Conservation (phyloP, 2,329 filamentous ascomycete species). For the Aspergillus persii region DNA sequence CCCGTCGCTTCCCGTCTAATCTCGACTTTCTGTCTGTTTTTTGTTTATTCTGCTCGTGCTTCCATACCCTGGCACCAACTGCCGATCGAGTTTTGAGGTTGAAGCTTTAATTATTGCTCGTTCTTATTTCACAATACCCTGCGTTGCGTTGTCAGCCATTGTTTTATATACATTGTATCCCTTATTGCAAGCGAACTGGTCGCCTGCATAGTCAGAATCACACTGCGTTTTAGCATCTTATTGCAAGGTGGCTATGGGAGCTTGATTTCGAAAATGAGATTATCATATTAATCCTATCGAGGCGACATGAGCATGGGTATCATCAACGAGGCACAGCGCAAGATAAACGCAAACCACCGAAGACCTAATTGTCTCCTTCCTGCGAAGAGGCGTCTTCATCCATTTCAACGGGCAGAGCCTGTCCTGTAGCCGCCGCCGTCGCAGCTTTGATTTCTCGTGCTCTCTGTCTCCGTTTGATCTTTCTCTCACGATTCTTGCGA, state of each 20-base stretch:
- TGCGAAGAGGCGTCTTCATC: slow-evolving; percentile 19
- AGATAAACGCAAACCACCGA: background rate
- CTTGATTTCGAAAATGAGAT: background rate
- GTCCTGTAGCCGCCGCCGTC: slow-evolving; percentile 18
- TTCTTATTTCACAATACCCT: slow-evolving; percentile 17
- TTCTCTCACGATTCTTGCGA: slow-evolving; percentile 39
- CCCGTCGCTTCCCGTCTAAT: background rate
- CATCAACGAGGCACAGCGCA: slow-evolving; percentile 2
- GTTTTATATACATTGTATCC: background rate
- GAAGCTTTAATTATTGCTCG: slow-evolving; percentile 5
- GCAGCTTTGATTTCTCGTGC: slow-evolving; percentile 37
- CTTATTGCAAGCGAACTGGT: background rate
- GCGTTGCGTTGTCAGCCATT: slow-evolving; percentile 8
- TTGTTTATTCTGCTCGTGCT: slow-evolving; percentile 4
- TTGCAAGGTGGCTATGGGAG: background rate
- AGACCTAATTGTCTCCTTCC: slow-evolving; percentile 11
- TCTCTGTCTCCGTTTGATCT: slow-evolving; percentile 39
- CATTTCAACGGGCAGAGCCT: slow-evolving; percentile 14
- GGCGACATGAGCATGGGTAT: slow-evolving; percentile 8
- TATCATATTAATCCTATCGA: background rate
- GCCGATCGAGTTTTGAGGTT: slow-evolving; percentile 9
- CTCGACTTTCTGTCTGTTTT: background rate
- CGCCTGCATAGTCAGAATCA: background rate
- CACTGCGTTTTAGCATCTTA: background rate
- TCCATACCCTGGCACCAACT: slow-evolving; percentile 17